A percentile compares a stretch with the other conserved stretches of the same genome.
Conservation (phyloP, 129 eudicot genomes). For the Flaveria ramosissima region DNA sequence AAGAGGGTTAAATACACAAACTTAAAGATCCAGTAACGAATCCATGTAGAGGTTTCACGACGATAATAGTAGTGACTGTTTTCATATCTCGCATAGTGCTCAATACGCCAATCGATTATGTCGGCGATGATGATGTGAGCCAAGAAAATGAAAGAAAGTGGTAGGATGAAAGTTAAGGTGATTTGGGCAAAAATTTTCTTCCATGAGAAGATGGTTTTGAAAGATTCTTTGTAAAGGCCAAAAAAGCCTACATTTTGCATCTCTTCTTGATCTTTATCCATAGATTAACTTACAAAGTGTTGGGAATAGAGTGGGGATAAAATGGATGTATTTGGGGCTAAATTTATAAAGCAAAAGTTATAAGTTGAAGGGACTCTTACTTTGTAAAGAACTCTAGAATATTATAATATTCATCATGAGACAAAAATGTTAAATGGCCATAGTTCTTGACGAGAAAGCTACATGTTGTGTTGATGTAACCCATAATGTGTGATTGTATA, state of each 20-base stretch:
- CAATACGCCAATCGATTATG: slow-evolving; percentile 17
- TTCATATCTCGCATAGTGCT: neutral
- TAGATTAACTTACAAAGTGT: slow-evolving; percentile 1
- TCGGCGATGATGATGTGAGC: slow-evolving; percentile 29
- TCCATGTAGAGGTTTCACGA: slow-evolving; percentile 23
- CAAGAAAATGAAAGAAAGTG: slow-evolving; percentile 37
- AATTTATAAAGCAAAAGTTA: slow-evolving; percentile 29
- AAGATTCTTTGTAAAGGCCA: slow-evolving; percentile 42
- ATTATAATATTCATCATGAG: slow-evolving; percentile 7
- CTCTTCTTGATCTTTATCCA: slow-evolving; percentile 44
- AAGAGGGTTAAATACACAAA: slow-evolving; percentile 39
- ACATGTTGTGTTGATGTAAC: slow-evolving; percentile 10
- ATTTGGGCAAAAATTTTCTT: slow-evolving; percentile 43
- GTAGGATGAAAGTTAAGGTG: slow-evolving; percentile 46
- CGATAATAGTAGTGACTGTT: neutral
- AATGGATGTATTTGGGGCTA: neutral
- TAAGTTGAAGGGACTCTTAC: neutral
- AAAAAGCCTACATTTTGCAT: slow-evolving; percentile 45
- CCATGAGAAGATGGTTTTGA: slow-evolving; percentile 35
- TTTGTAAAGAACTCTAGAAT: slow-evolving; percentile 20
- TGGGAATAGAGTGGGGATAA: neutral
- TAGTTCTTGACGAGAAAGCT: slow-evolving; percentile 25
- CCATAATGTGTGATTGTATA: slow-evolving; percentile 1
- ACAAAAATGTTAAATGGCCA: slow-evolving; percentile 17
- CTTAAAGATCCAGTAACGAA: slow-evolving; percentile 32